Evolutionary conservation across 257 asterid species (phyloP).

Genomic region (Solanum chmielewskii): DNA sequence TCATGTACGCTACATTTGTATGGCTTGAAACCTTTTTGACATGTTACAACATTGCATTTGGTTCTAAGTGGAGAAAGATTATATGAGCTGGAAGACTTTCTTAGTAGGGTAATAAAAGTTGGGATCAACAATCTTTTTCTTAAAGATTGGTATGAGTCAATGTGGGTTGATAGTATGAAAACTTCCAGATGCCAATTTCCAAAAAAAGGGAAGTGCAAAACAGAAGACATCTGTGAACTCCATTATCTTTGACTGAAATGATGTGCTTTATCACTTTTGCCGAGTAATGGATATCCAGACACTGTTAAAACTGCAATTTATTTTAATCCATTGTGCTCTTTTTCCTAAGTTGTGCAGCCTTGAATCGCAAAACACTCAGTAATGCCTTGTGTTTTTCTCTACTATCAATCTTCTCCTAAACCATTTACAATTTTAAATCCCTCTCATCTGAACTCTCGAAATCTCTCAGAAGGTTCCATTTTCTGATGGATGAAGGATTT

Average conservation of each 20-base stretch:
- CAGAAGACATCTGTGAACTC: background rate
- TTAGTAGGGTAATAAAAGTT: slow-evolving; percentile 1
- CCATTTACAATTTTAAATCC: background rate
- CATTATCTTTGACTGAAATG: background rate
- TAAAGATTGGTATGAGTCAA: background rate
- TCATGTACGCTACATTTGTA: background rate
- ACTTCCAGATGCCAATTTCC: background rate
- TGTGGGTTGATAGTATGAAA: background rate
- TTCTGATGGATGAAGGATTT: background rate
- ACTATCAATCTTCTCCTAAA: background rate
- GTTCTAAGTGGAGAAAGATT: background rate
- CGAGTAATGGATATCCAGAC: background rate
- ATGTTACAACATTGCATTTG: background rate
- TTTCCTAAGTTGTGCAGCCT: background rate
- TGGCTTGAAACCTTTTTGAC: background rate
- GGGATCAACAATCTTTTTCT: background rate
- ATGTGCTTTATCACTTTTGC: background rate
- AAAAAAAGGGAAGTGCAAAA: background rate
- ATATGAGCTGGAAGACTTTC: background rate
- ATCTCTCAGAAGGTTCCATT: background rate
- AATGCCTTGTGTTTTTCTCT: background rate
- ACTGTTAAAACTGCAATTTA: background rate
- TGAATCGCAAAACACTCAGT: background rate
- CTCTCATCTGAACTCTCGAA: background rate
- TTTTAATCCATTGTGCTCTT: background rate